Evolutionary conservation across 2,329 filamentous ascomycete genomes (phyloP).

Genomic region (Aureobasidium leucospermi): DNA sequence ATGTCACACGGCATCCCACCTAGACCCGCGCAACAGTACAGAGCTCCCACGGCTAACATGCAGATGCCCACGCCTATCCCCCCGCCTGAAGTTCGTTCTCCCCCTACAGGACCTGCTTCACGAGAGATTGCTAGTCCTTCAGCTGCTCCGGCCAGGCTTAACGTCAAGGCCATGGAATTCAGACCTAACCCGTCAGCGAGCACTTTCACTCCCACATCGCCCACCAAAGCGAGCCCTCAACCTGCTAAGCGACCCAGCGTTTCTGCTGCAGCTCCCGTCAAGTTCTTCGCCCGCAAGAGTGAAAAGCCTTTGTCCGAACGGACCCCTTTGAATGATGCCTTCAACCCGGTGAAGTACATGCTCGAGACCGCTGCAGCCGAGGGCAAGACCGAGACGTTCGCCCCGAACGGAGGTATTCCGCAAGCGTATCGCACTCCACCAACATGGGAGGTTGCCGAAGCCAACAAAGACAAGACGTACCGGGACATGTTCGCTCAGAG

Average conservation of each 20-base stretch:
- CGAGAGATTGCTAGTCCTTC: conserved; percentile 47
- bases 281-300: conserved; percentile 66
- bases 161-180: conserved; percentile 66
- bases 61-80: conserved; percentile 12
- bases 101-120: conserved; percentile 62
- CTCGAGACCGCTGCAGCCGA: conserved; percentile 50
- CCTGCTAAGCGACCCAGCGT: conserved; percentile 24
- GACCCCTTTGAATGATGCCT: conserved; percentile 47
- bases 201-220: conserved; percentile 69
- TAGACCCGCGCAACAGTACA: conserved; percentile 4
- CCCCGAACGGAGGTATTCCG: conserved; percentile 73
- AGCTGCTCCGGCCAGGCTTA: conserved; percentile 48
- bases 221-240: conserved; percentile 38
- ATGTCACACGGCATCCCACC: background rate
- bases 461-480: conserved; percentile 70
- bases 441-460: conserved; percentile 68
- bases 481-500: conserved; percentile 67
- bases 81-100: conserved; percentile 23
- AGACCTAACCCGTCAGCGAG: conserved; percentile 74
- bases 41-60: background rate
- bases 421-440: conserved; percentile 77
- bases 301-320: conserved; percentile 53
- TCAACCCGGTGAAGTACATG: conserved; percentile 62
- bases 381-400: conserved; percentile 54
- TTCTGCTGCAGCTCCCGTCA: conserved; percentile 34